Evolutionary conservation across 2,329 filamentous ascomycete genomes (phyloP), one percentile per base, ranked within the genome.

Genomic region (Balansia obtecta): DNA sequence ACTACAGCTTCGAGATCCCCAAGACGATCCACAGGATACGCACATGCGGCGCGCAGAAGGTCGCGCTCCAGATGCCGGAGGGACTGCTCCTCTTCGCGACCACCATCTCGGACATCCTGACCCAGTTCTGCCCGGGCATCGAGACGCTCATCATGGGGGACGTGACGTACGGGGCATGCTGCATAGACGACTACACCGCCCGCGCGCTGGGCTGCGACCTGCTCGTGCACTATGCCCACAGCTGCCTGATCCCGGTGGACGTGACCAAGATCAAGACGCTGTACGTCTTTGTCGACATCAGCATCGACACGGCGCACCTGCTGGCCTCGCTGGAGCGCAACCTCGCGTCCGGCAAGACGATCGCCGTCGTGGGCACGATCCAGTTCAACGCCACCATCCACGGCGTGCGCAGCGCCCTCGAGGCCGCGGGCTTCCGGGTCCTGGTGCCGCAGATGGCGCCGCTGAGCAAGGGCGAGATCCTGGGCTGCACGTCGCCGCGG

Each of bases 141-240:
- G 88, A 94, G 65, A 97, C 91, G 2, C 75, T 97, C 49, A 98
- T 98, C 66, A 98, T 98, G 93, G 93, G 93, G 54, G 93, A 98
- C 65, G 93, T 98, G 42, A 98, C 93, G 1, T 98, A 98, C 65
- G 93, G 93, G 55, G 93, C 93, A 20, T 98, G 93, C 72, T 98
- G 93, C 64, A 96, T 98, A 60, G 93, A 98, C 65, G 93, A 98
- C 69, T 98, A 94, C 69, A 98, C 93, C 0, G 94, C 93, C 1
- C 77, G 91, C 43, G 93, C 94, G 0, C 77, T 98, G 20, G 93
- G 89, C 1, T 98, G 93, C 65, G 93, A 98, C 60, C 73, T 98
- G 7, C 75, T 98, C 10, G 87, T 98, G 1, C 93, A 98, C 70
- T 98, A 98, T 64, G 93, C 93, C 1, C 93, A 98, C 69, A 94